These are phyloP conservation scores for Teunomyces atbi DNA, from an alignment of 805 yeast genomes.

Conservation along the genomic window DNA sequence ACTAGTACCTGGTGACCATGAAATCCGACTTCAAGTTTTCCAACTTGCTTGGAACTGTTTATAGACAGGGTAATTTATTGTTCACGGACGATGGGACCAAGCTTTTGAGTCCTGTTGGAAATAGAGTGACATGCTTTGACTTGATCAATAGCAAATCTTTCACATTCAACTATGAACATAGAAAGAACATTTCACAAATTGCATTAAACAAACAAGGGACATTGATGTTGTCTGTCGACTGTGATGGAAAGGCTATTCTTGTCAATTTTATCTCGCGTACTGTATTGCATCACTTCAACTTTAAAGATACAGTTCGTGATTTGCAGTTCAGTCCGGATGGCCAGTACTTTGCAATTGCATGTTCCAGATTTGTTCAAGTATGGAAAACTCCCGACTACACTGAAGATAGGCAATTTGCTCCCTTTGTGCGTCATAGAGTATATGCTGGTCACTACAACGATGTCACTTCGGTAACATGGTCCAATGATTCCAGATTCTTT, in stretches of 20 bases:
- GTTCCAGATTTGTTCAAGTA: constrained; percentile 79
- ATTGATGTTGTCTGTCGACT: constrained; percentile 77
- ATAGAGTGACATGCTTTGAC: constrained; percentile 86
- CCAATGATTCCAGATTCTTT: constrained; percentile 84
- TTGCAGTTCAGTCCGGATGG: constrained; percentile 89
- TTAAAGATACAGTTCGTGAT: constrained; percentile 73
- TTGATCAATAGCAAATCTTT: constrained; percentile 78
- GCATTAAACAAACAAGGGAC: constrained; percentile 85
- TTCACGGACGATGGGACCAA: constrained; percentile 85
- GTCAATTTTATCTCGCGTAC: constrained; percentile 81
- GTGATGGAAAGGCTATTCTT: constrained; percentile 88
- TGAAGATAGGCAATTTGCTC: constrained; percentile 92
- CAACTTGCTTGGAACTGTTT: constrained; percentile 90
- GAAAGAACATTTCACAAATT: constrained; percentile 74
- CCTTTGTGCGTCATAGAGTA: constrained; percentile 85
- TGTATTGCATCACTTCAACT: constrained; percentile 91
- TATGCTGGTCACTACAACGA: constrained; percentile 93
- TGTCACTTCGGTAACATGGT: constrained; percentile 79
- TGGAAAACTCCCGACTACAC: constrained; percentile 86
- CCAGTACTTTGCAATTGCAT: constrained; percentile 77
- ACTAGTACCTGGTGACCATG: constrained; percentile 40
- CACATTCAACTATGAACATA: constrained; percentile 90
- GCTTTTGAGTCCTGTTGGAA: constrained; percentile 90
- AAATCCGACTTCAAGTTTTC: constrained; percentile 87
- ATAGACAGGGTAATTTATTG: constrained; percentile 84